Evolutionary conservation across 768 basidiomycete species (phyloP).

Genomic region (Auriculariales sp.): DNA sequence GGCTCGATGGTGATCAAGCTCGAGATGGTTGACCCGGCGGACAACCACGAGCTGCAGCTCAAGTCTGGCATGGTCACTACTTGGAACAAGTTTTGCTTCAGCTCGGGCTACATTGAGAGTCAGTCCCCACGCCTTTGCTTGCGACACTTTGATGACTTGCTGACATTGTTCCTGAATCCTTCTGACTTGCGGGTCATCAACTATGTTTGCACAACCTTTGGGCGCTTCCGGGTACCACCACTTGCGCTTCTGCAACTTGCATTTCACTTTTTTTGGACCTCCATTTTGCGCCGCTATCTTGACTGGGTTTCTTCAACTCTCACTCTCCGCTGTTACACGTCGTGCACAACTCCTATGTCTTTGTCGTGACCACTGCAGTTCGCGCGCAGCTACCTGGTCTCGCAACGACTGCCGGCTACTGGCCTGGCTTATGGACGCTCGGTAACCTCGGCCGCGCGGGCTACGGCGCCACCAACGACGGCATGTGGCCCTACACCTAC

Average conservation of each 20-base stretch:
- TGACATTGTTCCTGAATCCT: too few relatives aligned
- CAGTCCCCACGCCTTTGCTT: conserved; percentile 11
- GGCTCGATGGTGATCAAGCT: conserved; percentile 59
- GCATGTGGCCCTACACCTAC: conserved; percentile 71
- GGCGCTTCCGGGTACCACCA: background rate
- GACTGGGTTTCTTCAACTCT: background rate
- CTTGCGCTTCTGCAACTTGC: too few relatives aligned
- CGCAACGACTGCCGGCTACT: conserved; percentile 39
- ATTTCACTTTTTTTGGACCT: conserved; percentile 36
- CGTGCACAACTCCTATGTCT: too few relatives aligned
- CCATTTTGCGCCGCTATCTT: conserved; percentile 78
- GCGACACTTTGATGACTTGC: too few relatives aligned
- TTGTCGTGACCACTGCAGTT: conserved; percentile 18
- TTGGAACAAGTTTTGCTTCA: conserved; percentile 74
- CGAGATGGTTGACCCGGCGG: conserved; percentile 26
- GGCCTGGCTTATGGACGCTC: conserved; percentile 84
- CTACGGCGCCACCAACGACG: conserved; percentile 66
- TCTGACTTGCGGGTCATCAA: conserved; percentile 59
- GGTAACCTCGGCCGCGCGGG: conserved; percentile 78
- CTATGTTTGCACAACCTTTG: conserved; percentile 19
- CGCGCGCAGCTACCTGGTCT: conserved; percentile 39
- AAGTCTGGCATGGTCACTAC: conserved; percentile 65
- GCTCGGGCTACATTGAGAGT: conserved; percentile 48
- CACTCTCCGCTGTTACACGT: too few relatives aligned
- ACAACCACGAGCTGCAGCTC: conserved; percentile 41